Conservation (phyloP, 164 flowering plant genomes). For the Chimonanthus salicifolius region DNA sequence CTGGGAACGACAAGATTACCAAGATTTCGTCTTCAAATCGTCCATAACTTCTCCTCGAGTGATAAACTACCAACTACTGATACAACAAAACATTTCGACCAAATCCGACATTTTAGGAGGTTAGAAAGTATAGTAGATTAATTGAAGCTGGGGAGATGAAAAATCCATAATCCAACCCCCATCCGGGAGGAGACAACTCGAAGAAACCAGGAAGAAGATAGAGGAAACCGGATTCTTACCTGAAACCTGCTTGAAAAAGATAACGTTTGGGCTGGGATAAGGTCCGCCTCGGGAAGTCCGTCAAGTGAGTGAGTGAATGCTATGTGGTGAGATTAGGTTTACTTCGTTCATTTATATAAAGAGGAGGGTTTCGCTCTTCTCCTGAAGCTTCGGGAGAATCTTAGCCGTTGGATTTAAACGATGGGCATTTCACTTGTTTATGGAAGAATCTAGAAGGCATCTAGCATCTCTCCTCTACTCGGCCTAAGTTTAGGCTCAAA, state of each 20-base stretch:
- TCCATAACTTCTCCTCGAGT: too few species aligned
- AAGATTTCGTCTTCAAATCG: too few species aligned
- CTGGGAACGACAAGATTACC: too few species aligned
- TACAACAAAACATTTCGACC: not conserved
- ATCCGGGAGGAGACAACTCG: not conserved
- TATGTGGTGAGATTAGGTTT: not conserved
- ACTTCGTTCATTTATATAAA: not conserved
- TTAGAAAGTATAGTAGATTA: too few species aligned
- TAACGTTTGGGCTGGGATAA: slow-evolving; percentile 12
- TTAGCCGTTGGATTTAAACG: slow-evolving; percentile 19
- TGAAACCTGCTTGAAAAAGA: not conserved
- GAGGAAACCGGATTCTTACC: not conserved
- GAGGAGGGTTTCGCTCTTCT: slow-evolving; percentile 2
- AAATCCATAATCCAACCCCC: not conserved
- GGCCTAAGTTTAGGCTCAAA: too few species aligned
- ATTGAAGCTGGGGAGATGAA: not conserved
- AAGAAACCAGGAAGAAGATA: not conserved
- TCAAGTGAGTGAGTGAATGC: not conserved
- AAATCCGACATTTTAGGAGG: too few species aligned
- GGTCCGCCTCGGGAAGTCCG: not conserved
- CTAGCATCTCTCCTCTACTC: not conserved
- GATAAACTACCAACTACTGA: not conserved
- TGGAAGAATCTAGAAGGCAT: slow-evolving; percentile 24
- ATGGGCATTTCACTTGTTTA: not conserved
- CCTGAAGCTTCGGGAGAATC: slow-evolving; percentile 13